Base-by-base conservation (phyloP, 176 grass and related monocot genomes). In the Oryza coarctata region DNA sequence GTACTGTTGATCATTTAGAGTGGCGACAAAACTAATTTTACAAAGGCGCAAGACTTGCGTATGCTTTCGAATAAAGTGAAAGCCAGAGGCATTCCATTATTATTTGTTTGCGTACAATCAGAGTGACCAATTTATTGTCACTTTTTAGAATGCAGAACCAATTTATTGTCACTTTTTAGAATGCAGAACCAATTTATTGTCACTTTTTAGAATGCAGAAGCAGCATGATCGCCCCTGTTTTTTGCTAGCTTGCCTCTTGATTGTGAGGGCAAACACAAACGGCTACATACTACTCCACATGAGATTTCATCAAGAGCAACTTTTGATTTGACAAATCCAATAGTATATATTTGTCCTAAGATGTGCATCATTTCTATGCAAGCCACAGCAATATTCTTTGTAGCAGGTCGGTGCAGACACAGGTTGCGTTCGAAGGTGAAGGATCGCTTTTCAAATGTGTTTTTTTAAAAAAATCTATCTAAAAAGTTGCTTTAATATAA, bases 221-320 rank as follows among this genome's bases (percentile, higher is more conserved):
- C 15, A 70, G 6, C 6, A 47, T 34, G 12, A 68, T 26, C 15
- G 35, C 60, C 81, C 68, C 43, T 65, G 69, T 61, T 88, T 62
- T n/a, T 43, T 74, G 80, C 34, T 80, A 79, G 68, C 44, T 80
- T 74, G 74, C 44, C 61, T 83, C 61, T 58, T 80, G 47, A 43
- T 74, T 31, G 15, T 27, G 70, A 28, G 7, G 26, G 32, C 76
- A 58, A 20, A 25, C 26, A 52, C 57, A 65, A 47, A 28, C n/a
- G 11, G 58, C 43, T 6, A 60, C 7, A 25, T 25, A 11, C 52
- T 55, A 33, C 38, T 40, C 5, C 8, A 23, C 65, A 63, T 9
- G 23, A 78, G 22, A 55, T 52, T 78, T 17, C 5, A 49, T 22
- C 14, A 29, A 38, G 7, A 33, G 75, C 36, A 43, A 38, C 40